Base-by-base conservation (phyloP, 2,329 filamentous ascomycete genomes). In the Penicillium sp. region DNA sequence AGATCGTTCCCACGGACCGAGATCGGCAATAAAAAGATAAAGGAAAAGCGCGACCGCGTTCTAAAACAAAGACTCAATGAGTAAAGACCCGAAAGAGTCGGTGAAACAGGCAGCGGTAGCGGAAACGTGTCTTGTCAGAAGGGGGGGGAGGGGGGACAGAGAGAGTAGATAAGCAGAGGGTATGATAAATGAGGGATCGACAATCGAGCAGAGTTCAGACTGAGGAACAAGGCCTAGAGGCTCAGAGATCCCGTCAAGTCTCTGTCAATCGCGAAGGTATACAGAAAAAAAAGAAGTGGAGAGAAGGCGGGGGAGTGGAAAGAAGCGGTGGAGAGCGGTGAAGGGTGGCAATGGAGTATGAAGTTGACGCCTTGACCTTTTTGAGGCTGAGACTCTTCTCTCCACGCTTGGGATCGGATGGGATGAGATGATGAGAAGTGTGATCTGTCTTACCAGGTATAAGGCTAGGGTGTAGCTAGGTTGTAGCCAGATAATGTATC, bases 241-340 rank as follows among this genome's bases (percentile, higher is more conserved):
- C 41, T 43, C 16, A 21, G 42, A 34, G n/a, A 21, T 42, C 28
- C 38, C 41, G 26, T 29, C 42, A 10, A 9, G n/a, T 51, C 36
- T 42, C 34, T 18, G 42, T 50, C 41, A 49, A 45, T 44, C 24
- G 24, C 23, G 34, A 28, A 23, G 21, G 29, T 24, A 47, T 39
- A 34, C n/a, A 12, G 38, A 42, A 51, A 49, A 34, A 45, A 36
- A 51, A 8, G 39, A 42, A 45, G 51, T 51, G 56, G 57, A 58
- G 52, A 55, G 23, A 42, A 42, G 52, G 47, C 47, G 47, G 54
- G 53, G 53, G 16, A 53, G 51, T 47, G 46, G 44, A 36, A 58
- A 62, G 44, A 58, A 54, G 56, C 55, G 54, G 61, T 59, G 61
- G 56, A 51, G 49, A 47, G 53, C 55, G 55, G 57, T 54, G 54